These are phyloP conservation scores for Pulicaria dysenterica DNA, from an alignment of 129 eudicot genomes.

Conservation along the genomic window DNA sequence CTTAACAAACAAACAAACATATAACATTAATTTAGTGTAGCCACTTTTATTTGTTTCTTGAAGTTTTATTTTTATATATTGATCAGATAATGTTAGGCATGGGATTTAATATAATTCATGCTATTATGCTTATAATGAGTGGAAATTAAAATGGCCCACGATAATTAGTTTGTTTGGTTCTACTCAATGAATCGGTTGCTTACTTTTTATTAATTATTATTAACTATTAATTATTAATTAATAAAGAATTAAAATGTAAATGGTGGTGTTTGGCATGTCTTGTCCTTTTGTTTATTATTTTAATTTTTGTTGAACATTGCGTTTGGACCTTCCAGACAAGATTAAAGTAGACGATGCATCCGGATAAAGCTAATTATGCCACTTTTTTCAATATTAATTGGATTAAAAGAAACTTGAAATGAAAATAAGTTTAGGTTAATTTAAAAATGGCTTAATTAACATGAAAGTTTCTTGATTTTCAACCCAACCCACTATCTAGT, in stretches of 20 bases:
- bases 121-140: slow-evolving; percentile 11
- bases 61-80: background rate
- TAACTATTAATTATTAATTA: background rate
- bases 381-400: too few species aligned
- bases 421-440: too few species aligned
- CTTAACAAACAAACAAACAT: background rate
- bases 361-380: too few species aligned
- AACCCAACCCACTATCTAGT: too few species aligned
- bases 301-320: too few species aligned
- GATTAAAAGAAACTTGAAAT: too few species aligned
- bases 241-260: background rate
- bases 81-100: slow-evolving; percentile 23
- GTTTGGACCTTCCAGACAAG: too few species aligned
- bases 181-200: slow-evolving; percentile 17
- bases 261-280: slow-evolving; percentile 22
- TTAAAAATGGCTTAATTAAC: too few species aligned
- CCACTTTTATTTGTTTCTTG: background rate
- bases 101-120: slow-evolving; percentile 4
- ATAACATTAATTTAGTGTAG: background rate
- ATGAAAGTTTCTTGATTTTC: too few species aligned
- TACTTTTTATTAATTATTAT: background rate
- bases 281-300: slow-evolving; percentile 9
- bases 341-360: too few species aligned
- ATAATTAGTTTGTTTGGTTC: slow-evolving; percentile 21
- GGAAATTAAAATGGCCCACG: slow-evolving; percentile 20